Evolutionary conservation across 108 stramenopile genomes (phyloP).

Genomic region (Cyclostephanos tholiformis): DNA sequence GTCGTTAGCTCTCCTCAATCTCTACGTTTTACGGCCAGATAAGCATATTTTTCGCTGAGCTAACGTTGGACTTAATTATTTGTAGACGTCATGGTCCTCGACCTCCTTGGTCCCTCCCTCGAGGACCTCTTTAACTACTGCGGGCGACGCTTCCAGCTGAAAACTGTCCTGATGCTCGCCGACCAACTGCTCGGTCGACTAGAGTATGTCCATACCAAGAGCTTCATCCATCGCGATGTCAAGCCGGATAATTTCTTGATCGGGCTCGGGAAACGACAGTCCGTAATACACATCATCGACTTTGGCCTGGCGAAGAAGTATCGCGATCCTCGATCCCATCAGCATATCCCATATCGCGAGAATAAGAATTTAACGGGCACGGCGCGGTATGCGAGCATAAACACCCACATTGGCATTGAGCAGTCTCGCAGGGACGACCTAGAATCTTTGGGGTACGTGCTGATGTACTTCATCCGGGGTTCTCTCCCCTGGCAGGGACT

Average conservation of each 20-base stretch:
- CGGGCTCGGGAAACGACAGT: constrained; percentile 96
- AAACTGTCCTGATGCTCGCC: constrained; percentile 97
- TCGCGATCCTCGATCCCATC: constrained; percentile 98
- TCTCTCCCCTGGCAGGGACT: constrained; percentile 99
- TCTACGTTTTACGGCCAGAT: not conserved
- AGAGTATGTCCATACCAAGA: constrained; percentile 99
- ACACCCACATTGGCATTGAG: constrained; percentile 98
- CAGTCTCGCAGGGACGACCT: constrained; percentile 98
- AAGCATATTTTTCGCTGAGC: not conserved
- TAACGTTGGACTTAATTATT: not conserved
- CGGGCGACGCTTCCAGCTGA: constrained; percentile 96
- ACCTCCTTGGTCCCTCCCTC: constrained; percentile 97
- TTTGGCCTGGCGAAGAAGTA: constrained; percentile 99
- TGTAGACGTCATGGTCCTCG: constrained; percentile 93
- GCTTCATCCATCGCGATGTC: constrained; percentile 99
- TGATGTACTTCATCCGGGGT: constrained; percentile 99
- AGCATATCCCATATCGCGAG: constrained; percentile 99
- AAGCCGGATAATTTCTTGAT: constrained; percentile 99
- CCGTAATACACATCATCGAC: constrained; percentile 99
- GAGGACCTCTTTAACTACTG: constrained; percentile 99
- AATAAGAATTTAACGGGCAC: constrained; percentile 99
- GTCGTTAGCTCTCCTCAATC: not conserved
- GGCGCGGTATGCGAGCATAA: constrained; percentile 98
- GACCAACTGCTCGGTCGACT: constrained; percentile 97
- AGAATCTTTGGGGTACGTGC: constrained; percentile 98